phyloP scores from a whole-genome alignment of 2,329 filamentous ascomycete species.

The Exophiala mesophila region DNA sequence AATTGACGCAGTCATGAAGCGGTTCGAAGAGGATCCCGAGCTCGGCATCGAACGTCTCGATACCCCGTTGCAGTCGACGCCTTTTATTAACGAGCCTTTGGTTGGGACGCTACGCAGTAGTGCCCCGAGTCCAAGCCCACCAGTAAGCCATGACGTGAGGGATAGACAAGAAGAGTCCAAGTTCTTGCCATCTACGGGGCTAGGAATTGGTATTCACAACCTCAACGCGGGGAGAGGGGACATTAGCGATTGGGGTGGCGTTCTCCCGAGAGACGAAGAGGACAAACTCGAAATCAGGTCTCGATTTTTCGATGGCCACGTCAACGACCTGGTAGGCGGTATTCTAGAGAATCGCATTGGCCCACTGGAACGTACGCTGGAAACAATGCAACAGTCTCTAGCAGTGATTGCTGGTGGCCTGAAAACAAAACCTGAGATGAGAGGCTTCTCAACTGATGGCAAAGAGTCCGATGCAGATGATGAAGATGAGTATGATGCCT shows the following conservation, averaged over 20 bases:
- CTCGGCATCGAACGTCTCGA: conserved; percentile 65
- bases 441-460: conserved; percentile 64
- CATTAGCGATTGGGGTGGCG: conserved; percentile 83
- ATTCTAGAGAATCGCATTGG: conserved; percentile 70
- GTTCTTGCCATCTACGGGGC: conserved; percentile 58
- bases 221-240: conserved; percentile 51
- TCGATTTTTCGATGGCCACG: conserved; percentile 83
- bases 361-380: conserved; percentile 75
- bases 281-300: conserved; percentile 75
- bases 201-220: conserved; percentile 57
- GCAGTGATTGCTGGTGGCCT: conserved; percentile 52
- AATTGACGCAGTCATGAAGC: conserved; percentile 87
- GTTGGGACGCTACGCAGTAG: conserved; percentile 58
- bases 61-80: conserved; percentile 41
- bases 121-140: conserved; percentile 68
- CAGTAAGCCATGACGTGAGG: conserved; percentile 40
- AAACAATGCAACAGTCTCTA: conserved; percentile 67
- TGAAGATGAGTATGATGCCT: conserved; percentile 67
- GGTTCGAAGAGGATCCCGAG: conserved; percentile 70
- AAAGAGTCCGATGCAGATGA: conserved; percentile 88
- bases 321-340: conserved; percentile 77
- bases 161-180: conserved; percentile 30
- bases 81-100: conserved; percentile 41
- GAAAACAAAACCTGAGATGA: conserved; percentile 55
- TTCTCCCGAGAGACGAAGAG: conserved; percentile 76